Conservation (phyloP, 2,329 filamentous ascomycete genomes). For the Talaromyces islandicus region DNA sequence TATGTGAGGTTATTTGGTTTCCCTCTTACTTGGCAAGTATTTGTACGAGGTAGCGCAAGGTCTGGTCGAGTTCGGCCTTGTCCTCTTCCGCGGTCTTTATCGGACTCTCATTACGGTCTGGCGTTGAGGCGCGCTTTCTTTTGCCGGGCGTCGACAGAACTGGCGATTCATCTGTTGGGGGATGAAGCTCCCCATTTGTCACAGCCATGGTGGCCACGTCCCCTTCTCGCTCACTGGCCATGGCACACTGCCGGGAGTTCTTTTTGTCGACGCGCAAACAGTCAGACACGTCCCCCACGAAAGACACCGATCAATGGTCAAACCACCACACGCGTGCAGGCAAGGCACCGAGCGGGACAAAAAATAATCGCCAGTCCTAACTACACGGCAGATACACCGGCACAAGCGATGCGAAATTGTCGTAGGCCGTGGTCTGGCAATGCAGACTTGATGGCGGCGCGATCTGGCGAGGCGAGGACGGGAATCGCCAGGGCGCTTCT, state of each 20-base stretch:
- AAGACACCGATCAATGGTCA: constrained; percentile 5
- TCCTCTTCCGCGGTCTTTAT: constrained; percentile 21
- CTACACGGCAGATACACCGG: neutral
- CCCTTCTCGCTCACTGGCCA: constrained; percentile 34
- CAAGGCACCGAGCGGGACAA: neutral
- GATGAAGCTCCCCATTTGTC: constrained; percentile 30
- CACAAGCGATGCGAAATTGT: neutral
- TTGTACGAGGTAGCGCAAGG: constrained; percentile 13
- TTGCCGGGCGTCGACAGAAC: constrained; percentile 32
- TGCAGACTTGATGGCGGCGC: neutral
- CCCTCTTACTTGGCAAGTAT: constrained; percentile 7
- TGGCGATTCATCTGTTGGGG: constrained; percentile 22
- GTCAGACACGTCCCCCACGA: constrained; percentile 10
- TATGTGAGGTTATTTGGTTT: neutral
- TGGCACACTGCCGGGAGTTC: constrained; percentile 13
- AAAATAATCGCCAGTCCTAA: neutral
- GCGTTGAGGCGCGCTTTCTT: constrained; percentile 34
- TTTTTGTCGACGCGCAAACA: constrained; percentile 9
- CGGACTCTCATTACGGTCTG: constrained; percentile 23
- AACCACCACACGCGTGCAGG: constrained; percentile 3
- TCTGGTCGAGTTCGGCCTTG: constrained; percentile 28
- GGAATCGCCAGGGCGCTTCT: constrained; percentile 12
- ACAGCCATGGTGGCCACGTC: constrained; percentile 23
- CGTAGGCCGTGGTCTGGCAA: neutral
- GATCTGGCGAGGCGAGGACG: constrained; percentile 7